A percentile compares a stretch with the other conserved stretches of the same genome.
Conservation (phyloP, 1,284 basidiomycete species). For the Clitocybe nebularis region DNA sequence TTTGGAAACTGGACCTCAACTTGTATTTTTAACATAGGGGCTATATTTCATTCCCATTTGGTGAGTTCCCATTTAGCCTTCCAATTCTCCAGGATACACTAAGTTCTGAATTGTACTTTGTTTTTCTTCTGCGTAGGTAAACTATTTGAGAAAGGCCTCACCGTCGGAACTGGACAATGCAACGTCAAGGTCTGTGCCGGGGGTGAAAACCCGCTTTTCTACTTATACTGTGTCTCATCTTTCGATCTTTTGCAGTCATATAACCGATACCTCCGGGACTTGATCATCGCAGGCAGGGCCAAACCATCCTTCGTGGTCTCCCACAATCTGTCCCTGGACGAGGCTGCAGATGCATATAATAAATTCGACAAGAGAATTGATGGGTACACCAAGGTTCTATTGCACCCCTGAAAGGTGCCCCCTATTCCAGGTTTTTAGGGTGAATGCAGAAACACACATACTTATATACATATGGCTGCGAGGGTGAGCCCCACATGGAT, state of each 20-base stretch:
- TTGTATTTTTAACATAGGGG: constrained; percentile 29
- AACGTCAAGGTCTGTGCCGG: constrained; percentile 44
- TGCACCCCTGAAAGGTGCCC: constrained; percentile 41
- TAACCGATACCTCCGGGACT: constrained; percentile 47
- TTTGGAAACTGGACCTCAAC: neutral
- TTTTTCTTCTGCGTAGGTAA: constrained; percentile 34
- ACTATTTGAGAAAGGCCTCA: constrained; percentile 50
- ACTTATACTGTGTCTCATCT: neutral
- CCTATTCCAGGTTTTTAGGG: no score
- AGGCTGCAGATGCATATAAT: constrained; percentile 43
- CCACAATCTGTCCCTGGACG: constrained; percentile 42
- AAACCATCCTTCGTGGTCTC: constrained; percentile 51
- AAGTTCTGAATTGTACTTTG: neutral
- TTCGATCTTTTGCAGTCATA: constrained; percentile 31
- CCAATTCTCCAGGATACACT: neutral
- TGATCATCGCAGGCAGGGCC: constrained; percentile 47
- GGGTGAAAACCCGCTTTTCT: no score
- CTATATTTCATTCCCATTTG: constrained; percentile 49
- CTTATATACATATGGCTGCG: no score
- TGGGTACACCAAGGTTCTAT: constrained; percentile 46
- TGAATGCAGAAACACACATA: no score
- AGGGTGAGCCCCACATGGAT: no score
- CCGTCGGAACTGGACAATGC: constrained; percentile 49
- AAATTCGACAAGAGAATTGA: constrained; percentile 49
- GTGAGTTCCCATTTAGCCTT: constrained; percentile 18